Percentiles rank a stretch among this genome's conserved stretches.
These are phyloP conservation scores for Stephanocyclus meneghinianus DNA, from an alignment of 352 stramenopile species.

Conservation along the genomic window DNA sequence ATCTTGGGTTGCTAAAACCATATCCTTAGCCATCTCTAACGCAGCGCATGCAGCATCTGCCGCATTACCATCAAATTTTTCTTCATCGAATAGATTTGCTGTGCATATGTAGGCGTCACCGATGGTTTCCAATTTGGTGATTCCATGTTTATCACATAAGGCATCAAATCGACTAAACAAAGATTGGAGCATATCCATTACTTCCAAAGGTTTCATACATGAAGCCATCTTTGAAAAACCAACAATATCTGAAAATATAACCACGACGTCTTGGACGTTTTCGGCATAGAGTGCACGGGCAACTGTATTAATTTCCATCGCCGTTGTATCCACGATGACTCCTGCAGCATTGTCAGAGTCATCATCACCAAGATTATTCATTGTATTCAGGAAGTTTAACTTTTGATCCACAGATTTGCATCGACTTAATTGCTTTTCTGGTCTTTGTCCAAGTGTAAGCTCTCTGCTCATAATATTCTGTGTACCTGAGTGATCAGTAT, in stretches of 20 bases:
- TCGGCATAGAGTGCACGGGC: constrained; percentile 32
- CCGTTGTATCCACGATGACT: constrained; percentile 14
- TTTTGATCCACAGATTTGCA: neutral
- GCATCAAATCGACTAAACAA: constrained; percentile 89
- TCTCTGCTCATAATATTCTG: no score
- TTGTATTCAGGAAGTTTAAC: constrained; percentile 23
- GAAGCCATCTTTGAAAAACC: constrained; percentile 89
- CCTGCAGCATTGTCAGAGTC: constrained; percentile 1
- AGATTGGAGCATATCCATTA: constrained; percentile 88
- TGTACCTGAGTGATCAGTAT: neutral
- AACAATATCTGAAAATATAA: constrained; percentile 72
- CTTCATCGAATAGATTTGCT: constrained; percentile 29
- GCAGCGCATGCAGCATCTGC: constrained; percentile 25
- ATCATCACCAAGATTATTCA: constrained; percentile 4
- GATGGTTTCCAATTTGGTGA: constrained; percentile 91
- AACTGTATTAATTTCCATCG: constrained; percentile 6
- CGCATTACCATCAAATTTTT: constrained; percentile 12
- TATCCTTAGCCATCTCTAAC: constrained; percentile 36
- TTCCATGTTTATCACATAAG: constrained; percentile 87
- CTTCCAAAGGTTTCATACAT: constrained; percentile 84
- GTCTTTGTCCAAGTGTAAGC: neutral
- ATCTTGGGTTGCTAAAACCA: constrained; percentile 19
- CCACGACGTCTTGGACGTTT: constrained; percentile 35
- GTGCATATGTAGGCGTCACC: constrained; percentile 87
- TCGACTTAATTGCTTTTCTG: no score